Base-by-base conservation (phyloP, 768 basidiomycete genomes). In the Agaricus subrufescens region DNA sequence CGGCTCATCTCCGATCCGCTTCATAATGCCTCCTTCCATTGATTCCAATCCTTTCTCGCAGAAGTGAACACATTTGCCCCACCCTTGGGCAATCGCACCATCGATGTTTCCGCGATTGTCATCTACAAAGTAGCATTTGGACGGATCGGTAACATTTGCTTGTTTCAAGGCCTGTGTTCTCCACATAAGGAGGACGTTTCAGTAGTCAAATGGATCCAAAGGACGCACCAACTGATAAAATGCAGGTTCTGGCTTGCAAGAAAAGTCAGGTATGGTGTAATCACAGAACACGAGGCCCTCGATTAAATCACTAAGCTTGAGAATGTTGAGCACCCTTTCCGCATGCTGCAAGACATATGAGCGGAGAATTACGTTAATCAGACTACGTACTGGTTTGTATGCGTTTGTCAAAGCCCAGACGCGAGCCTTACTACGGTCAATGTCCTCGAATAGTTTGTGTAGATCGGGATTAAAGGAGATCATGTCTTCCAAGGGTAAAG, bases 361-460 rank as follows among this genome's bases (percentile, higher is more conserved):
- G 43, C 11, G 45, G 25, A 39, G 8, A 2, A 29, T 46, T 19
- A 5, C 2, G 14, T 11, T 9, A 9, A 26, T 14, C 1, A 25
- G 1, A 3, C 45, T 37, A 69, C 77, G 45, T 68, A 91, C 91
- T 25, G 81, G 74, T 54, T 77, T 76, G 67, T 92, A 93, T 10
- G 92, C 92, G 65, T 94, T 94, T 3, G 92, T 94, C 43, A 94
- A 70, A 2, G 81, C 90, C 91, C 91, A 94, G 4, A 94, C 84
- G n/a, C 83, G 80, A 8, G 77, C 82, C 67, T 89, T 92, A 29
- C 74, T 77, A 46, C 85, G 81, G 64, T 94, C 89, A 30, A 94
- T 83, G 65, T 94, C 89, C 66, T 87, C 71, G 50, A 94, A 77
- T 5, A 94, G 77, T 62, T 84, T 79, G 23, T 84, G 82, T 9